Percentiles rank a stretch among this genome's conserved stretches.
Evolutionary conservation across 169 alveolate species (phyloP).

Genomic region (Toxoplasma gondii): DNA sequence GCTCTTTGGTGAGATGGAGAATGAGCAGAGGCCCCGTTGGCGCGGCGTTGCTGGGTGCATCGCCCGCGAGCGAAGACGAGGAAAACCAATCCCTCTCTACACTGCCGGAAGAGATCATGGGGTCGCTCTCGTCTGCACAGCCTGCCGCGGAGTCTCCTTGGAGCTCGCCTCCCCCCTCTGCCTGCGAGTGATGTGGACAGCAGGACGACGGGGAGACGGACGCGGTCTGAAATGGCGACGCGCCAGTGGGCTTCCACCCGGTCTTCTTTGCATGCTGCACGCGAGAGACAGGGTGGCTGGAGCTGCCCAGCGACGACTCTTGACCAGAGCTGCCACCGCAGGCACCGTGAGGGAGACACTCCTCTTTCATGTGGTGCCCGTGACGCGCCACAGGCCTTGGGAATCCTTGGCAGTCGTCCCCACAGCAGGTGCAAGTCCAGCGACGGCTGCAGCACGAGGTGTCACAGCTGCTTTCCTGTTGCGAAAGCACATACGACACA

Average conservation of each 20-base stretch:
- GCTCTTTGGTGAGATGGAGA: constrained; percentile 14
- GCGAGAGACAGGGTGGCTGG: background rate
- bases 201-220: background rate
- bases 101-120: background rate
- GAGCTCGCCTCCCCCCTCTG: background rate
- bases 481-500: background rate
- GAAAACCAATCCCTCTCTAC: background rate
- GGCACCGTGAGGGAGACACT: background rate
- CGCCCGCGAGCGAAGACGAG: background rate
- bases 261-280: background rate
- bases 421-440: background rate
- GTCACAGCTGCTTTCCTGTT: background rate
- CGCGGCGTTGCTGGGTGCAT: background rate
- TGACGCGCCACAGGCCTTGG: background rate
- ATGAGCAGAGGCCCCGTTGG: background rate
- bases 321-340: background rate
- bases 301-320: background rate
- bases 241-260: background rate
- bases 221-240: background rate
- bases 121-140: background rate
- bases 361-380: background rate
- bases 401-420: background rate
- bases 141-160: background rate
- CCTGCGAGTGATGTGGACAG: background rate
- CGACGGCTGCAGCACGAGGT: constrained; percentile 23